phyloP scores from a whole-genome alignment of 306 rosid genomes.

The Trichosanthes truncata region DNA sequence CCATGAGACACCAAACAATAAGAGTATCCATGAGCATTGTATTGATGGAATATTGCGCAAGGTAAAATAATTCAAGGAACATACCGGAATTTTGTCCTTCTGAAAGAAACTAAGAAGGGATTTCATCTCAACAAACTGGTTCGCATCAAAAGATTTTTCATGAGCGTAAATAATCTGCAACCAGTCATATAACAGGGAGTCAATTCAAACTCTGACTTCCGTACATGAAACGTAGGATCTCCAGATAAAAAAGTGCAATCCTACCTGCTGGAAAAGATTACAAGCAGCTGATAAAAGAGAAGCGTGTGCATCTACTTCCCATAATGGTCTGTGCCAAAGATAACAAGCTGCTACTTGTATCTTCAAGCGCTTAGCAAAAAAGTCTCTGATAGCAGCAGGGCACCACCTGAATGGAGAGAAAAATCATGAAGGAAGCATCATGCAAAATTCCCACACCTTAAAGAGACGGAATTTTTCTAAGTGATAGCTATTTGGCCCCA shows the following conservation, averaged over 20 bases:
- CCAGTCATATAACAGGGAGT: neutral
- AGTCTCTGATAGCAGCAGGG: slow-evolving; percentile 38
- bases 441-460: neutral
- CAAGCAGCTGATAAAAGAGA: slow-evolving; percentile 58
- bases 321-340: slow-evolving; percentile 51
- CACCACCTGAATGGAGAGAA: slow-evolving; percentile 33
- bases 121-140: slow-evolving; percentile 38
- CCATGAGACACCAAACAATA: neutral
- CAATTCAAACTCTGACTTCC: neutral
- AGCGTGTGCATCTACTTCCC: slow-evolving; percentile 30
- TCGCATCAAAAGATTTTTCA: slow-evolving; percentile 49
- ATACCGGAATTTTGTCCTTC: slow-evolving; percentile 28
- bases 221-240: neutral
- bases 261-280: slow-evolving; percentile 75
- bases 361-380: slow-evolving; percentile 41
- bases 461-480: neutral
- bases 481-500: neutral
- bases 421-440: neutral
- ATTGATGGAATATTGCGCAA: neutral
- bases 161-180: slow-evolving; percentile 71
- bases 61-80: neutral
- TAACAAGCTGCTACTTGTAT: slow-evolving; percentile 46
- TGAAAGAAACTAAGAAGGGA: slow-evolving; percentile 29
- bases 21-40: neutral
- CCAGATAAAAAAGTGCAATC: neutral